phyloP scores from a whole-genome alignment of 2,329 filamentous ascomycete genomes.

The Lecanoromycetidae sp. region DNA sequence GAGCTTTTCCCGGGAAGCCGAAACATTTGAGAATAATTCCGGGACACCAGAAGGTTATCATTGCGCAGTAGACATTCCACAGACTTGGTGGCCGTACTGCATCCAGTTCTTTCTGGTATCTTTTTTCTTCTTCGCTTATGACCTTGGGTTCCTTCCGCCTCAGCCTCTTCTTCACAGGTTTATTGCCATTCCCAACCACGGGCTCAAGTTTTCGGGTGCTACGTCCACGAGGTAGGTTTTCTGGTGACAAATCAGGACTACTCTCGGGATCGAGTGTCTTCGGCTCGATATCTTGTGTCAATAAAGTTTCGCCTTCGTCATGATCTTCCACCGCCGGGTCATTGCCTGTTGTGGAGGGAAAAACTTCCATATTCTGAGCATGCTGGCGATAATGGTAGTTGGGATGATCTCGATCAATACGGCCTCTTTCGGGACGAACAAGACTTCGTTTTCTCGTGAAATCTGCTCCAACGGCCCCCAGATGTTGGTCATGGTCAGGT shows the following conservation, averaged over 20 bases:
- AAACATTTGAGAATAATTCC: slow-evolving; percentile 74
- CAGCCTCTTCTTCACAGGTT: slow-evolving; percentile 44
- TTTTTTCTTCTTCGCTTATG: slow-evolving; percentile 44
- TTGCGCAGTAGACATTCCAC: slow-evolving; percentile 91
- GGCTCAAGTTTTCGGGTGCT: slow-evolving; percentile 8
- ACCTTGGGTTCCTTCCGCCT: slow-evolving; percentile 46
- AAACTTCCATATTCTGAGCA: slow-evolving; percentile 80
- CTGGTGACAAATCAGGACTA: slow-evolving; percentile 34
- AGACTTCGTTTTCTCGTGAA: slow-evolving; percentile 70
- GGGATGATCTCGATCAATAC: slow-evolving; percentile 74
- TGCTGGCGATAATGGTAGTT: slow-evolving; percentile 95
- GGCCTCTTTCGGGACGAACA: slow-evolving; percentile 75
- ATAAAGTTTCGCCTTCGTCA: slow-evolving; percentile 37
- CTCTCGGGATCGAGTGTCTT: slow-evolving; percentile 29
- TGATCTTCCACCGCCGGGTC: slow-evolving; percentile 72
- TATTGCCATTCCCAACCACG: slow-evolving; percentile 22
- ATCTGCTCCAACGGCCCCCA: slow-evolving; percentile 34
- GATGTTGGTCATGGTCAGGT: slow-evolving; percentile 31
- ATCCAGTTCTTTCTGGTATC: slow-evolving; percentile 47
- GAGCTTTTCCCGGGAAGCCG: slow-evolving; percentile 70
- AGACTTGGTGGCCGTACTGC: slow-evolving; percentile 66
- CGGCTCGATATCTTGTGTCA: slow-evolving; percentile 51
- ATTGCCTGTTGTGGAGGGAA: slow-evolving; percentile 84
- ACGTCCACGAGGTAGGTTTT: slow-evolving; percentile 26
- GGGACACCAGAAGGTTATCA: slow-evolving; percentile 90